A percentile compares a stretch with the other conserved stretches of the same genome.
Evolutionary conservation across 306 rosid genomes (phyloP).

Genomic region (Casuarina cunninghamiana): DNA sequence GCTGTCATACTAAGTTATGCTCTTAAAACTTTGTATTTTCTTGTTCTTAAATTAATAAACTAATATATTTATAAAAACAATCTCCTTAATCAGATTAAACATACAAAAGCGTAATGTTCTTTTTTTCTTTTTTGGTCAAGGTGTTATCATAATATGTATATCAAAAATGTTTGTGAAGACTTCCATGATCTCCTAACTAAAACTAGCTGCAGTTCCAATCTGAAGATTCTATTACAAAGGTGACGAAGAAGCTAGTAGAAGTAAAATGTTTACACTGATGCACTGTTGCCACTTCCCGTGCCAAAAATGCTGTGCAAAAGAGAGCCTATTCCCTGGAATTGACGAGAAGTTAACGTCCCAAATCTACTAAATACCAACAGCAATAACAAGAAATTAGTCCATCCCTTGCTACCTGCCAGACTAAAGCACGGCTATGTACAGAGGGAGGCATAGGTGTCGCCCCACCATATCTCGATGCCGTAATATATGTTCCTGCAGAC

Average conservation of each 20-base stretch:
- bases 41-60: no score
- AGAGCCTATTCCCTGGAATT: constrained; percentile 70
- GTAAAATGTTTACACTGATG: constrained; percentile 50
- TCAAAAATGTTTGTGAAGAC: background rate
- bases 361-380: background rate
- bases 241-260: background rate
- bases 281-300: constrained; percentile 60
- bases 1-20: no score
- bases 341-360: background rate
- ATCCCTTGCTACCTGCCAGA: constrained; percentile 72
- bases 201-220: constrained; percentile 5
- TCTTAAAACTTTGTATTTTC: no score
- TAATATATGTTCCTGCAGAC: constrained; percentile 82
- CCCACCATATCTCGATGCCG: constrained; percentile 68
- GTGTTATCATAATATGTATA: background rate
- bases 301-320: constrained; percentile 71
- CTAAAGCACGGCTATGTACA: constrained; percentile 73
- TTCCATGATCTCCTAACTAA: background rate
- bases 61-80: no score
- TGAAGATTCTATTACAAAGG: background rate
- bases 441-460: constrained; percentile 41
- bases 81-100: no score
- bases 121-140: no score
- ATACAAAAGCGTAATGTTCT: no score
- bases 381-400: background rate